Conservation (phyloP, 2,329 filamentous ascomycete species). For the Orbilia javanica region DNA sequence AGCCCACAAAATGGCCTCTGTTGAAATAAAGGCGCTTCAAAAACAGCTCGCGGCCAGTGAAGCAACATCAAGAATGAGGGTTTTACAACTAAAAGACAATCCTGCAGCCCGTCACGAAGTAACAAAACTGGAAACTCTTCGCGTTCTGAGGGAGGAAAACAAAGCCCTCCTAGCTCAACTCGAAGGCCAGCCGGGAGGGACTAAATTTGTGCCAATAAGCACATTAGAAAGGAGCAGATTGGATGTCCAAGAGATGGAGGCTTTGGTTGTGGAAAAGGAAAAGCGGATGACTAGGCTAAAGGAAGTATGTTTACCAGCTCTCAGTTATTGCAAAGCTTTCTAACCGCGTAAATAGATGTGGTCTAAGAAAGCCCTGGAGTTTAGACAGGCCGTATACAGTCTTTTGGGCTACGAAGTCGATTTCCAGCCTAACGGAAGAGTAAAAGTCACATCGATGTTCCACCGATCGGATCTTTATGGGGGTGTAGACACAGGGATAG, state of each 20-base stretch:
- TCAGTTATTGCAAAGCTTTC: background rate
- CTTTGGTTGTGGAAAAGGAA: conserved; percentile 76
- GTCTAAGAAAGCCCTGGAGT: conserved; percentile 89
- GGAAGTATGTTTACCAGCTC: conserved; percentile 67
- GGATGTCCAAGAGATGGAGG: conserved; percentile 78
- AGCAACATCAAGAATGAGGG: conserved; percentile 77
- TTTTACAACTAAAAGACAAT: conserved; percentile 90
- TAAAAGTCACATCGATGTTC: conserved; percentile 88
- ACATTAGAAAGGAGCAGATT: conserved; percentile 81
- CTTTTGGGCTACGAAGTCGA: conserved; percentile 94
- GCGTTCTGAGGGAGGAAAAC: conserved; percentile 84
- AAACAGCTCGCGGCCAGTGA: conserved; percentile 69
- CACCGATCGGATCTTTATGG: conserved; percentile 72
- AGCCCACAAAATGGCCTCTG: conserved; percentile 78
- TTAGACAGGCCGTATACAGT: conserved; percentile 92
- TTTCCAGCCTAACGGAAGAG: conserved; percentile 96
- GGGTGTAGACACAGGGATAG: conserved; percentile 77
- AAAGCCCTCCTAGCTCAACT: conserved; percentile 82
- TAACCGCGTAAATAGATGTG: conserved; percentile 72
- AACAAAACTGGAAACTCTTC: conserved; percentile 83
- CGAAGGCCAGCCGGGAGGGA: conserved; percentile 66
- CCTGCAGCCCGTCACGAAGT: conserved; percentile 88
- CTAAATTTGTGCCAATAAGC: conserved; percentile 79
- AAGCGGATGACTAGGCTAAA: conserved; percentile 89
- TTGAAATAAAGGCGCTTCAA: conserved; percentile 78